A percentile compares a stretch with the other conserved stretches of the same genome.
Evolutionary conservation across 2,329 filamentous ascomycete species (phyloP).

Genomic region (Trematosphaeria pertusa): DNA sequence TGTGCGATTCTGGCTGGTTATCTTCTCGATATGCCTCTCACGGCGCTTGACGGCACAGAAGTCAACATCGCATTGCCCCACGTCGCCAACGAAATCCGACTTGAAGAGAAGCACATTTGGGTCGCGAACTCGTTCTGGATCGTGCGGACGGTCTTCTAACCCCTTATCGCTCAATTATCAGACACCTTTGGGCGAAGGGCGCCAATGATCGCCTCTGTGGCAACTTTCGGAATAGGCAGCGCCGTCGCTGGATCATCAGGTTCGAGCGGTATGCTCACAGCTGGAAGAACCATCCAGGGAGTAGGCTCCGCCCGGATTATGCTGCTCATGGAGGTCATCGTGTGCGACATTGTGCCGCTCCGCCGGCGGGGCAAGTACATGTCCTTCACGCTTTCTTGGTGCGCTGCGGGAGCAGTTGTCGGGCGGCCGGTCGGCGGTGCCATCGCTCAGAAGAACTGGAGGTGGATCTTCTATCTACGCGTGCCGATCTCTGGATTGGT

Average conservation of each 20-base stretch:
- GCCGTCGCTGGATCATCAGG: slow-evolving; percentile 58
- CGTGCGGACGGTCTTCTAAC: slow-evolving; percentile 50
- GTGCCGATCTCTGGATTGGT: slow-evolving; percentile 27
- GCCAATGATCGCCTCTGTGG: slow-evolving; percentile 39
- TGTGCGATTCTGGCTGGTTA: slow-evolving; percentile 5
- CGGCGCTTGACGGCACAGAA: slow-evolving; percentile 40
- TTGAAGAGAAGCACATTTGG: slow-evolving; percentile 44
- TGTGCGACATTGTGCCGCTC: slow-evolving; percentile 47
- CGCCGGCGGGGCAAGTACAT: slow-evolving; percentile 41
- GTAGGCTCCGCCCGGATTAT: slow-evolving; percentile 53
- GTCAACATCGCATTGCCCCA: slow-evolving; percentile 46
- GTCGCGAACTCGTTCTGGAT: slow-evolving; percentile 44
- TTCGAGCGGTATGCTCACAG: slow-evolving; percentile 57
- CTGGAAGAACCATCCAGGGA: slow-evolving; percentile 61
- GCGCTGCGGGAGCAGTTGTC: slow-evolving; percentile 12
- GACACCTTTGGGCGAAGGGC: slow-evolving; percentile 60
- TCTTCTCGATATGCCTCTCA: slow-evolving; percentile 27
- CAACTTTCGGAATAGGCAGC: slow-evolving; percentile 59
- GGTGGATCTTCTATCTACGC: slow-evolving; percentile 52
- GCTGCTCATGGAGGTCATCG: slow-evolving; percentile 53
- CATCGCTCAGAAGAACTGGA: slow-evolving; percentile 44
- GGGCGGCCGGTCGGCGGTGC: slow-evolving; percentile 25
- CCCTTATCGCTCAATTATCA: slow-evolving; percentile 56
- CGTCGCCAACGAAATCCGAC: slow-evolving; percentile 38
- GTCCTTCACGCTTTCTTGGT: slow-evolving; percentile 12